Conservation (phyloP, 2,329 filamentous ascomycete genomes). For the Fusarium nygamai region DNA sequence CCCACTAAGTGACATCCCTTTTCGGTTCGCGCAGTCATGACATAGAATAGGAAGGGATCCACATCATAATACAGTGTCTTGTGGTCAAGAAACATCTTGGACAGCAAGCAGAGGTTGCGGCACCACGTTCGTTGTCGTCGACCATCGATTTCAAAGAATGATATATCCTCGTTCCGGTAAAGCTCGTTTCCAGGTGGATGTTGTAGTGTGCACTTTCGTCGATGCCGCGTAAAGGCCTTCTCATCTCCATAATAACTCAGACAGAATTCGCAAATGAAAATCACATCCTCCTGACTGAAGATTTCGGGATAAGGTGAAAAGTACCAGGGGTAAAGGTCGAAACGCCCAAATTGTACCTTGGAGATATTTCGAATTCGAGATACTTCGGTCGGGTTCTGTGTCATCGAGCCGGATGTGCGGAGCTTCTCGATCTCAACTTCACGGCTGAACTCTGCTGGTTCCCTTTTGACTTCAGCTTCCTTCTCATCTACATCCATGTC, state of each 20-base stretch:
- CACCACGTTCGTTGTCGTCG: conserved; percentile 95
- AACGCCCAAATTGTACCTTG: conserved; percentile 91
- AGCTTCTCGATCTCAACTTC: conserved; percentile 97
- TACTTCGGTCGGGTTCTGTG: conserved; percentile 96
- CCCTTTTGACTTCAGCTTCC: conserved; percentile 56
- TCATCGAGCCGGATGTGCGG: conserved; percentile 95
- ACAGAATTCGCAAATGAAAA: conserved; percentile 98
- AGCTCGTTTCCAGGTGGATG: conserved; percentile 98
- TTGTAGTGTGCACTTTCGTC: conserved; percentile 87
- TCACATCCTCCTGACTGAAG: conserved; percentile 87
- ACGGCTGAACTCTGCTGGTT: conserved; percentile 71
- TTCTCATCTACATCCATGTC: conserved; percentile 67
- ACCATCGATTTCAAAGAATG: conserved; percentile 97
- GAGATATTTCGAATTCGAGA: conserved; percentile 95
- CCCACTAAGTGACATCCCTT: conserved; percentile 95
- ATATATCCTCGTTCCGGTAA: conserved; percentile 92
- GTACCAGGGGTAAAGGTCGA: conserved; percentile 97
- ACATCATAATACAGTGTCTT: conserved; percentile 99
- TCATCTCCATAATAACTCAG: conserved; percentile 87
- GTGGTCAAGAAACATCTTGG: conserved; percentile 96
- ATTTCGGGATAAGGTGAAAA: conserved; percentile 95
- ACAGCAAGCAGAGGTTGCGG: conserved; percentile 91
- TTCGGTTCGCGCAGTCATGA: conserved; percentile 91
- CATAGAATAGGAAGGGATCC: conserved; percentile 98
- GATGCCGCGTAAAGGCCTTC: conserved; percentile 85